Percentiles rank a stretch among this genome's conserved stretches.
These are phyloP conservation scores for Aspergillus novofumigatus DNA, from an alignment of 2,329 filamentous ascomycete genomes.

Conservation along the genomic window DNA sequence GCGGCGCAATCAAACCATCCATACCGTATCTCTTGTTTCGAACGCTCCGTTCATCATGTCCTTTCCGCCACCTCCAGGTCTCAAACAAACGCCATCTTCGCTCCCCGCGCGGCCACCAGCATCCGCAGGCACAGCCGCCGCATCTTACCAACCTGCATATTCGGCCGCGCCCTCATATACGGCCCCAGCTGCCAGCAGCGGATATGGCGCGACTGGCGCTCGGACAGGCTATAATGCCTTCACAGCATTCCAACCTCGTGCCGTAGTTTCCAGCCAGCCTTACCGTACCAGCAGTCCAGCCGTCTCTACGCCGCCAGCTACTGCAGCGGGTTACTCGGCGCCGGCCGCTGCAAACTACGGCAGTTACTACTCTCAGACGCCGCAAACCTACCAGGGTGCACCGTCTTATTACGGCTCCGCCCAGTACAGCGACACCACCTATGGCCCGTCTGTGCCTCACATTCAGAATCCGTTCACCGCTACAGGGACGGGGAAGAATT, in stretches of 20 bases:
- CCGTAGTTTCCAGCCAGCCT: slow-evolving; percentile 47
- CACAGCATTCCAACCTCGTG: slow-evolving; percentile 57
- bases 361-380: slow-evolving; percentile 40
- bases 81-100: slow-evolving; percentile 52
- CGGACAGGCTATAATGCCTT: slow-evolving; percentile 42
- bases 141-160: slow-evolving; percentile 52
- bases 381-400: slow-evolving; percentile 29
- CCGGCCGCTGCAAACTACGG: slow-evolving; percentile 39
- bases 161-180: slow-evolving; percentile 37
- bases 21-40: slow-evolving; percentile 29
- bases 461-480: slow-evolving; percentile 78
- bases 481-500: slow-evolving; percentile 45
- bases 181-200: slow-evolving; percentile 16
- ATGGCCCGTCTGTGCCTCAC: slow-evolving; percentile 57
- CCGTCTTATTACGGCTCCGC: slow-evolving; percentile 46
- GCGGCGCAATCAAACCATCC: slow-evolving; percentile 26
- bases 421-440: slow-evolving; percentile 44
- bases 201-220: slow-evolving; percentile 32
- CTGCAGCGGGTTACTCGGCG: slow-evolving; percentile 31
- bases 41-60: slow-evolving; percentile 62
- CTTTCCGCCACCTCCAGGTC: slow-evolving; percentile 81
- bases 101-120: slow-evolving; percentile 75
- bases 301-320: slow-evolving; percentile 35
- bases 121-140: slow-evolving; percentile 40
- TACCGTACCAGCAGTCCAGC: slow-evolving; percentile 36